A percentile compares a stretch with the other conserved stretches of the same genome.
phyloP scores from a whole-genome alignment of 495 filamentous ascomycete genomes.

The Podospora sp. region DNA sequence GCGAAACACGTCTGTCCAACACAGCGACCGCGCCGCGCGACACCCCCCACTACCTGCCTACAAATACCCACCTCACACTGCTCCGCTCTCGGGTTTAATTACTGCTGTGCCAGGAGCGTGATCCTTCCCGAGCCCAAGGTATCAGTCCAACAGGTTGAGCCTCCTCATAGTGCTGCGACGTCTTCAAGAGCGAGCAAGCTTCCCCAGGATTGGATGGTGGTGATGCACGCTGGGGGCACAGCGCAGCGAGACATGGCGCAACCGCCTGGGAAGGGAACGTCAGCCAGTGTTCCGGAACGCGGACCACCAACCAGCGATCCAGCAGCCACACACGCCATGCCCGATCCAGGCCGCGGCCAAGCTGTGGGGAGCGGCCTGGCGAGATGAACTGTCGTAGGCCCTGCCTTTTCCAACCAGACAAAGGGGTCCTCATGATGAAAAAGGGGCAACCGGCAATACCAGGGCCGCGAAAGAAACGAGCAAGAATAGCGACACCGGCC shows the following conservation, averaged over 20 bases:
- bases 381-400: background rate
- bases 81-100: constrained; percentile 1
- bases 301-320: constrained; percentile 4
- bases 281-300: background rate
- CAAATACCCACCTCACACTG: background rate
- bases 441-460: constrained; percentile 1
- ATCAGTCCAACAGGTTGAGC: background rate
- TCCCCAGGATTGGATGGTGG: background rate
- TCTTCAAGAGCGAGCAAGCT: background rate
- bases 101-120: background rate
- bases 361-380: background rate
- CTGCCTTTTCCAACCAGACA: constrained; percentile 4
- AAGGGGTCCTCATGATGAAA: background rate
- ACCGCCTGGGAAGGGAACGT: background rate
- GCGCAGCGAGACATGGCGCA: constrained; percentile 7
- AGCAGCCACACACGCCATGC: constrained; percentile 8
- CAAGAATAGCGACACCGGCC: background rate
- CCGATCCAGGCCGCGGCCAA: background rate
- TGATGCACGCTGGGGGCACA: background rate
- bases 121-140: constrained; percentile 11
- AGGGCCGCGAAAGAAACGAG: background rate
- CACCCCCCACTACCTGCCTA: background rate
- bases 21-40: background rate
- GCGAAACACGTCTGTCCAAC: background rate
- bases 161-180: constrained; percentile 3